A percentile compares a stretch with the other conserved stretches of the same genome.
Evolutionary conservation across 2,329 filamentous ascomycete species (phyloP).

Genomic region (Ascomycota sp.): DNA sequence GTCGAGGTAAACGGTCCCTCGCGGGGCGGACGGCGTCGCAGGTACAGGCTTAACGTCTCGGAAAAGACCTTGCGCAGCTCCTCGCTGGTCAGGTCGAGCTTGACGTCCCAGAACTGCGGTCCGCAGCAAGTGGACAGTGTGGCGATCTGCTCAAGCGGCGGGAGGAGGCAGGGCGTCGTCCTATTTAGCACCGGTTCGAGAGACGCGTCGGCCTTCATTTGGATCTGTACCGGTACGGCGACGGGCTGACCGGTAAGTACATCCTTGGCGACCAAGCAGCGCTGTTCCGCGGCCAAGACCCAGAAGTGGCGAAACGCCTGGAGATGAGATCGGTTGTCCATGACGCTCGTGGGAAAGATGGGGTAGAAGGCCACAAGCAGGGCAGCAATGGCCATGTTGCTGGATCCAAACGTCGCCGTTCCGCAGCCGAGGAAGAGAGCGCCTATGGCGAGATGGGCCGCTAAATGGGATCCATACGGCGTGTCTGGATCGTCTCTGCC

Average conservation of each 20-base stretch:
- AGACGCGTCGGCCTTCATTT: slow-evolving; percentile 24
- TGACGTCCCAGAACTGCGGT: slow-evolving; percentile 60
- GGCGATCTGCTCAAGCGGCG: slow-evolving; percentile 42
- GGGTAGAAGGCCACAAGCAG: slow-evolving; percentile 88
- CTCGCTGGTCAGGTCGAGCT: slow-evolving; percentile 52
- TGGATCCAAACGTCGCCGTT: slow-evolving; percentile 78
- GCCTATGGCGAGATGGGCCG: slow-evolving; percentile 79
- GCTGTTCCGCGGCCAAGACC: slow-evolving; percentile 78
- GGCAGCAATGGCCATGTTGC: slow-evolving; percentile 66
- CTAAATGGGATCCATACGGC: slow-evolving; percentile 84
- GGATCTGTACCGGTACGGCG: slow-evolving; percentile 48
- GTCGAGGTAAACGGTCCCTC: slow-evolving; percentile 55
- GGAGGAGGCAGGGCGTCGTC: slow-evolving; percentile 38
- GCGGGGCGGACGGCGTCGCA: slow-evolving; percentile 48
- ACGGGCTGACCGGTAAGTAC: slow-evolving; percentile 67
- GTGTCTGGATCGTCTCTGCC: slow-evolving; percentile 68
- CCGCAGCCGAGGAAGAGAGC: slow-evolving; percentile 82
- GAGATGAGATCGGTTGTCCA: slow-evolving; percentile 85
- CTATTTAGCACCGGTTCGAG: slow-evolving; percentile 18
- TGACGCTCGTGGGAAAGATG: slow-evolving; percentile 68
- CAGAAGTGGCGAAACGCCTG: slow-evolving; percentile 96
- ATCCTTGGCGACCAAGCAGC: slow-evolving; percentile 77
- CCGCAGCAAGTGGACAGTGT: slow-evolving; percentile 39
- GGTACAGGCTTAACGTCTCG: slow-evolving; percentile 50
- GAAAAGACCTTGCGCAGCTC: slow-evolving; percentile 40